phyloP scores from a whole-genome alignment of 345 rosid species.

The Reutealis trisperma region DNA sequence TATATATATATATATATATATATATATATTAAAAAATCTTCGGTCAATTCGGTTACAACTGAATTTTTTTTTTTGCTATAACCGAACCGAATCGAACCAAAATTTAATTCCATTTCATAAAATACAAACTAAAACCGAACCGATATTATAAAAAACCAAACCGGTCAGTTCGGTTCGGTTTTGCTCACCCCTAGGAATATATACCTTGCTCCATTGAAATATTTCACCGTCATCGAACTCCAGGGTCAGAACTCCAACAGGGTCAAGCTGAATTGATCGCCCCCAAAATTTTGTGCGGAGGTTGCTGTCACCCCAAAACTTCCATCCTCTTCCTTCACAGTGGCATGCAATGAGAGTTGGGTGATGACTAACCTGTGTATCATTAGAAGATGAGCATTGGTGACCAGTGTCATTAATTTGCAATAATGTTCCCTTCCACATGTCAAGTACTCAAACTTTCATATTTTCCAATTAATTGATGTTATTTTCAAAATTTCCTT shows the following conservation, averaged over 20 bases:
- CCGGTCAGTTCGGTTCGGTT: no score
- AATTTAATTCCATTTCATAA: no score
- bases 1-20: no score
- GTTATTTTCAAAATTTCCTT: neutral
- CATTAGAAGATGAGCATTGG: neutral
- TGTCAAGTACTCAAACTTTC: neutral
- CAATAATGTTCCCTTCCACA: neutral
- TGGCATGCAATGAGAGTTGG: conserved; percentile 97
- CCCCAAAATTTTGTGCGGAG: conserved; percentile 97
- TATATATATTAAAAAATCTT: no score
- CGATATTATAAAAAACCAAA: no score
- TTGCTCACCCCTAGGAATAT: no score
- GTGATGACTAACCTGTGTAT: conserved; percentile 90
- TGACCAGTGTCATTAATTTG: neutral
- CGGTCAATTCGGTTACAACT: no score
- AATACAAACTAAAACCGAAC: no score
- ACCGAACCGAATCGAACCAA: no score
- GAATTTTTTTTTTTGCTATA: no score
- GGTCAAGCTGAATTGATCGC: conserved; percentile 95
- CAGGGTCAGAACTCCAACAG: conserved; percentile 76
- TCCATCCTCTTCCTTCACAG: conserved; percentile 98
- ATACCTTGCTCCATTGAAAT: conserved; percentile 97
- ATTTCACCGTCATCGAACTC: conserved; percentile 98
- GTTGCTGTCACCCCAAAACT: conserved; percentile 95
- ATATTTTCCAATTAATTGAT: neutral